Base-by-base conservation (phyloP, 2,329 filamentous ascomycete species). In the Aureobasidium musti region DNA sequence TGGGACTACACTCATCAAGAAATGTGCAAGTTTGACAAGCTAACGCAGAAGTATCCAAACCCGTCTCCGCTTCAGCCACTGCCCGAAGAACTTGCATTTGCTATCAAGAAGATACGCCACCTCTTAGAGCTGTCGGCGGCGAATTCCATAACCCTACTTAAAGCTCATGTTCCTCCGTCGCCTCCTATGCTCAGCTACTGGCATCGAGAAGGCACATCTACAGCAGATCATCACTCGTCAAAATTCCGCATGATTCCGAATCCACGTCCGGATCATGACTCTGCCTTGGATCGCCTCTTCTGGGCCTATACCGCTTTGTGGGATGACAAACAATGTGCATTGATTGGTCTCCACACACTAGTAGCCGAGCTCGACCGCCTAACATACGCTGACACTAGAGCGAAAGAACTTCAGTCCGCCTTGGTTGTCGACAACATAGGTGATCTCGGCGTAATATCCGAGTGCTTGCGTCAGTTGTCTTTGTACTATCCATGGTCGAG, bases 161-260 rank as follows among this genome's bases (percentile, higher is more conserved):
- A 63, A 11, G 70, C 74, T 21, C 53, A 68, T n/a, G 73, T 78
- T 1, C 83, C 82, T 1, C 81, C 81, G 0, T 78, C 79, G 1
- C 70, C 67, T 68, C 70, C 45, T 69, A 75, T 56, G 67, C 74
- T 6, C 69, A 73, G 4, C 59, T 74, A 10, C 60, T 74, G 14
- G 66, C 70, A 7, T 69, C 74, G 61, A 41, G 73, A 35, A 57
- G 67, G 47, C 45, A 67, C 33, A n/a, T 68, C 47, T 35, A 41
- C 61, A 54, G 61, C 33, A 37, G 35, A 35, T 26, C 47, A 64
- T 4, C 47, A 64, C 11, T 53, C 61, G 2, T 45, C 26, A 14
- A 53, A 64, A n/a, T 53, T 53, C 11, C 61, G 61, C 26, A 54
- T 45, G 37, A 49, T 23, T 13, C 49, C 3, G 4, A 64, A 64